These are phyloP conservation scores for Talaromyces marneffei DNA, from an alignment of 2,329 filamentous ascomycete genomes.

Conservation along the genomic window DNA sequence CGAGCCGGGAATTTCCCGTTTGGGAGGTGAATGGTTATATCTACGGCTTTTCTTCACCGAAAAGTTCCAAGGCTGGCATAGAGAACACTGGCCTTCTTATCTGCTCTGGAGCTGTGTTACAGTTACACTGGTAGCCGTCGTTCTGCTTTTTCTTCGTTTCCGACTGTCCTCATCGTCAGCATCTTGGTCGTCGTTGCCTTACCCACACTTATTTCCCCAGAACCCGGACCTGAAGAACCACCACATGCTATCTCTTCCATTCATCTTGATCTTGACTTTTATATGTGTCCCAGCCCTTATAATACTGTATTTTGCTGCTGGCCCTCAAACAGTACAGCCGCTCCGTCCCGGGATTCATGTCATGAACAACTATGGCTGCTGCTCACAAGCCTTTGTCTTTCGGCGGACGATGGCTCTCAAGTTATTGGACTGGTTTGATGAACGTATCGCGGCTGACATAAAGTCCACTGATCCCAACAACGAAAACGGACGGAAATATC, in stretches of 20 bases:
- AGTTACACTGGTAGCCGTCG: background rate
- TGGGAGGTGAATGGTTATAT: slow-evolving; percentile 23
- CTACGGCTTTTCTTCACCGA: slow-evolving; percentile 46
- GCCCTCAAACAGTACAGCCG: slow-evolving; percentile 34
- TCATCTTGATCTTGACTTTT: slow-evolving; percentile 23
- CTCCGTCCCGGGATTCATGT: slow-evolving; percentile 32
- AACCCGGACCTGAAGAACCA: background rate
- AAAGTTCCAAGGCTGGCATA: slow-evolving; percentile 42
- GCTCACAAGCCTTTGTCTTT: slow-evolving; percentile 42
- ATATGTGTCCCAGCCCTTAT: slow-evolving; percentile 28
- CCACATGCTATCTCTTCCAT: slow-evolving; percentile 7
- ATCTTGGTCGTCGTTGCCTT: slow-evolving; percentile 23
- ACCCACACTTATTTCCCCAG: background rate
- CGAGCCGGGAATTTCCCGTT: slow-evolving; percentile 17
- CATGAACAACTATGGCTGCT: slow-evolving; percentile 42
- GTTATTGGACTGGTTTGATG: slow-evolving; percentile 28
- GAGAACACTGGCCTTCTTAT: slow-evolving; percentile 37
- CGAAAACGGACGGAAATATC: slow-evolving; percentile 15
- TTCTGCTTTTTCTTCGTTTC: slow-evolving; percentile 1
- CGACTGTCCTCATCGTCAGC: slow-evolving; percentile 12
- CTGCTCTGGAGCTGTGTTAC: slow-evolving; percentile 28
- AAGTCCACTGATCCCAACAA: too few species aligned
- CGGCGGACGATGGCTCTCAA: slow-evolving; percentile 27
- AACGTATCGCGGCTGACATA: slow-evolving; percentile 1
- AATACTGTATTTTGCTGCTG: slow-evolving; percentile 38